Evolutionary conservation across 2,329 filamentous ascomycete genomes (phyloP).

Genomic region (Calonectria henricotiae): DNA sequence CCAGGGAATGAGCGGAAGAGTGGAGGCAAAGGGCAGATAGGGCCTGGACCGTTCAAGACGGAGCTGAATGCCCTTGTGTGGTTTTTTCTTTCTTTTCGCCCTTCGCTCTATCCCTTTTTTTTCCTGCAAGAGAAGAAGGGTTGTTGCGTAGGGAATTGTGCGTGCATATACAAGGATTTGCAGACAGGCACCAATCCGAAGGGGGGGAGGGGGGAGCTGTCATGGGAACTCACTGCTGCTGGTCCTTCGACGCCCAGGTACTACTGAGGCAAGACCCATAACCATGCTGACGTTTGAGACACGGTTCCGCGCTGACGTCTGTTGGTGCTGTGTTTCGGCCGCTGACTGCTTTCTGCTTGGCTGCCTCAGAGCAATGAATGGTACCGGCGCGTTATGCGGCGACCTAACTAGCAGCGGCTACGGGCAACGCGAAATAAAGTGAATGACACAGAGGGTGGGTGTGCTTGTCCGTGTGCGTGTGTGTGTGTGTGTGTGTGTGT

Average conservation of each 20-base stretch:
- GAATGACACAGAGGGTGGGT: not conserved
- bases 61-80: slow-evolving; percentile 23
- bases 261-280: slow-evolving; percentile 54
- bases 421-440: slow-evolving; percentile 4
- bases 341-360: slow-evolving; percentile 10
- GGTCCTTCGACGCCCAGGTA: slow-evolving; percentile 54
- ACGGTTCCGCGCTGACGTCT: not conserved
- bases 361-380: slow-evolving; percentile 6
- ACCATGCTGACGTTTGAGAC: slow-evolving; percentile 50
- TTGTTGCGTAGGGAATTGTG: slow-evolving; percentile 3
- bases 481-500: not conserved
- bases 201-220: slow-evolving; percentile 5
- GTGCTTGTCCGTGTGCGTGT: slow-evolving; percentile 11
- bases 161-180: not conserved
- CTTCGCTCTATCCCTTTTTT: not conserved
- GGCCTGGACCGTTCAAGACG: slow-evolving; percentile 43
- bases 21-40: slow-evolving; percentile 39
- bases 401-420: slow-evolving; percentile 2
- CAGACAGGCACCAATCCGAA: slow-evolving; percentile 9
- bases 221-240: slow-evolving; percentile 50
- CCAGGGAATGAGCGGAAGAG: slow-evolving; percentile 41
- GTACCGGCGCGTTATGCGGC: not conserved
- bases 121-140: not conserved
- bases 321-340: slow-evolving; percentile 21
- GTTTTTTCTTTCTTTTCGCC: not conserved